Percentiles rank a stretch among this genome's conserved stretches.
These are phyloP conservation scores for Geosmithia flava DNA, from an alignment of 2,329 filamentous ascomycete species.

Conservation along the genomic window DNA sequence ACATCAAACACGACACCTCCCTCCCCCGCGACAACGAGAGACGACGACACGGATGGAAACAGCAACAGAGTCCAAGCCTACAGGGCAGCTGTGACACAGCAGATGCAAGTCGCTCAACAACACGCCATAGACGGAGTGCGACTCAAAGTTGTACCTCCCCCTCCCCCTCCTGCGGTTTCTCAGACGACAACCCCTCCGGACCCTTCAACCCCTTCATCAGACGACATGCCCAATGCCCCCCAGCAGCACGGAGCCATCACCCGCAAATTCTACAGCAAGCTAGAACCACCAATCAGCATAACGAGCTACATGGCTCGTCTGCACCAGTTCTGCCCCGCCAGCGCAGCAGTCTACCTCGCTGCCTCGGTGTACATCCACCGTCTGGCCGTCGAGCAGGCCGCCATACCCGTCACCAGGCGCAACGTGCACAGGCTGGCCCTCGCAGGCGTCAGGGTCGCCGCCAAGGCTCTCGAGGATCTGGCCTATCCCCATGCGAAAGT, in stretches of 20 bases:
- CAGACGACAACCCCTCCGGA: constrained; percentile 12
- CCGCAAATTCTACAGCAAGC: constrained; percentile 86
- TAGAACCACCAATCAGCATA: constrained; percentile 69
- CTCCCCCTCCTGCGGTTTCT: constrained; percentile 17
- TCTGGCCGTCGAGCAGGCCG: constrained; percentile 63
- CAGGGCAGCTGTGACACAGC: constrained; percentile 11
- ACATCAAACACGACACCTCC: not conserved
- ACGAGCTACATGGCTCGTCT: constrained; percentile 78
- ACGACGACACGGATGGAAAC: not conserved
- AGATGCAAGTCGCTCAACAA: constrained; percentile 13
- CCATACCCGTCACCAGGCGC: constrained; percentile 67
- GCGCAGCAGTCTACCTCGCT: constrained; percentile 83
- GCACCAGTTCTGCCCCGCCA: constrained; percentile 87
- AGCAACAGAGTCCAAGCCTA: constrained; percentile 12
- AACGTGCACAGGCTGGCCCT: constrained; percentile 82
- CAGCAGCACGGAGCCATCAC: constrained; percentile 78
- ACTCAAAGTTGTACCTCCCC: constrained; percentile 22
- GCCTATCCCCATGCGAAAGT: constrained; percentile 77
- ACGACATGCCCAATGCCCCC: constrained; percentile 54
- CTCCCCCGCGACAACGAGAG: constrained; percentile 2
- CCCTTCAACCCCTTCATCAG: not conserved
- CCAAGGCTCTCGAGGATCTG: constrained; percentile 90
- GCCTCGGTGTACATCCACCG: constrained; percentile 79
- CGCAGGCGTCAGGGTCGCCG: constrained; percentile 74
- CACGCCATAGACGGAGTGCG: constrained; percentile 39